Conservation (phyloP, 2,329 filamentous ascomycete species). For the Botrytis fragariae region DNA sequence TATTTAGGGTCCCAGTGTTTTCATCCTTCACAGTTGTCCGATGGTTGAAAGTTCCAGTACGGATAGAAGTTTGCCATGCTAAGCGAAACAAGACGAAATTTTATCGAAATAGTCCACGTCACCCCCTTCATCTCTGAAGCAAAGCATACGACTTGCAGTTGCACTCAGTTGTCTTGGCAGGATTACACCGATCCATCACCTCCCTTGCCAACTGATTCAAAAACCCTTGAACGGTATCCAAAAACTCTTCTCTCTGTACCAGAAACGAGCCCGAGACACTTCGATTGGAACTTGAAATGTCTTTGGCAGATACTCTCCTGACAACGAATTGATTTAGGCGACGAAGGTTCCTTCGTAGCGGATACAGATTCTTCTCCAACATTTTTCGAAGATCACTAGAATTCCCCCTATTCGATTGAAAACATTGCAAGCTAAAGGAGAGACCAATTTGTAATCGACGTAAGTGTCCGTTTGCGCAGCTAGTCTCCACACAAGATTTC, state of each 20-base stretch:
- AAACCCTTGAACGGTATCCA: slow-evolving; percentile 16
- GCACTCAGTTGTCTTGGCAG: slow-evolving; percentile 9
- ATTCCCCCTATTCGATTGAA: slow-evolving; percentile 12
- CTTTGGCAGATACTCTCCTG: slow-evolving; percentile 2
- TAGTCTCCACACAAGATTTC: slow-evolving; percentile 17
- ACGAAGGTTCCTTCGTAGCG: slow-evolving; percentile 13
- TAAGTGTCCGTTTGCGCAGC: slow-evolving; percentile 17
- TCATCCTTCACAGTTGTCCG: background rate
- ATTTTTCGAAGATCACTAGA: slow-evolving; percentile 11
- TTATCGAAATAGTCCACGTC: background rate
- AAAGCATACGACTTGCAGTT: background rate
- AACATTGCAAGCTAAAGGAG: slow-evolving; percentile 16
- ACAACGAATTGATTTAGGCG: slow-evolving; percentile 14
- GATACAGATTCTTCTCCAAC: slow-evolving; percentile 18
- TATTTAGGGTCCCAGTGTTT: background rate
- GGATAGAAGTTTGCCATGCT: background rate
- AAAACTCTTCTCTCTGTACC: slow-evolving; percentile 13
- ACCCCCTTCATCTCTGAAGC: background rate
- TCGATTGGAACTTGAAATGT: slow-evolving; percentile 6
- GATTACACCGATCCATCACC: slow-evolving; percentile 2
- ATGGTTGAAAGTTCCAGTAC: background rate
- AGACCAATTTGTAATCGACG: slow-evolving; percentile 18
- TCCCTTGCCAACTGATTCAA: slow-evolving; percentile 18
- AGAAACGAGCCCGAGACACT: slow-evolving; percentile 6
- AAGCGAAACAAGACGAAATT: background rate